Conservation (phyloP, 306 rosid genomes). For the Benincasa hispida region DNA sequence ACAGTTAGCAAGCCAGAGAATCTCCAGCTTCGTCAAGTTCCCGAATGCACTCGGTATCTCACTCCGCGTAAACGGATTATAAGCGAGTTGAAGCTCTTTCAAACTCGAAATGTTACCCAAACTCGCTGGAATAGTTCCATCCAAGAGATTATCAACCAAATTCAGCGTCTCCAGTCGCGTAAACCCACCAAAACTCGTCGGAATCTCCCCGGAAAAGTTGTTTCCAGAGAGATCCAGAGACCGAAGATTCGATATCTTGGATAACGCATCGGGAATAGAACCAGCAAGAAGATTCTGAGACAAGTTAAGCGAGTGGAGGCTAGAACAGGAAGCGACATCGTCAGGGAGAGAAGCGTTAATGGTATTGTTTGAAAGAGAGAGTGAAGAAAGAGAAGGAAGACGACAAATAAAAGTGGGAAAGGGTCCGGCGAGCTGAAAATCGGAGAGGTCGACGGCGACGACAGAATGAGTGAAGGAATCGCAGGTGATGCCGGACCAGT, state of each 20-base stretch:
- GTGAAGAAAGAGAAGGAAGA: conserved; percentile 17
- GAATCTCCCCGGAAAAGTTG: conserved; percentile 54
- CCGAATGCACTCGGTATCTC: conserved; percentile 41
- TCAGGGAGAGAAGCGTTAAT: conserved; percentile 24
- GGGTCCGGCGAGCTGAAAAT: conserved; percentile 21
- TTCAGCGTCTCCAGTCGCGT: conserved; percentile 21
- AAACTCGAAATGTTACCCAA: conserved; percentile 39
- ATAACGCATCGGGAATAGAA: conserved; percentile 26
- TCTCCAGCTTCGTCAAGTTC: conserved; percentile 35
- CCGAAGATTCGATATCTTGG: conserved; percentile 26
- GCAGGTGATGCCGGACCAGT: conserved; percentile 42
- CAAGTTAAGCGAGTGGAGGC: conserved; percentile 34
- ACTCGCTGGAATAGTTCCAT: conserved; percentile 32
- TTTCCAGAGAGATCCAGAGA: conserved; percentile 40
- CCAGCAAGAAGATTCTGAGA: conserved; percentile 41
- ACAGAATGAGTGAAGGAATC: conserved; percentile 16
- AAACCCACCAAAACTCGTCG: conserved; percentile 28
- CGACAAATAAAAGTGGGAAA: conserved; percentile 47
- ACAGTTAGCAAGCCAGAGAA: conserved; percentile 33
- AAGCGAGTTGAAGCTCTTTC: conserved; percentile 34
- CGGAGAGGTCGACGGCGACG: conserved; percentile 24
- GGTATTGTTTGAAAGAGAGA: conserved; percentile 28
- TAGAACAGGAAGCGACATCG: conserved; percentile 19
- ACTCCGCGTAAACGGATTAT: conserved; percentile 27
- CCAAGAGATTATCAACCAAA: conserved; percentile 29